phyloP scores from a whole-genome alignment of 1,284 basidiomycete genomes.

The Ganoderma sp. region DNA sequence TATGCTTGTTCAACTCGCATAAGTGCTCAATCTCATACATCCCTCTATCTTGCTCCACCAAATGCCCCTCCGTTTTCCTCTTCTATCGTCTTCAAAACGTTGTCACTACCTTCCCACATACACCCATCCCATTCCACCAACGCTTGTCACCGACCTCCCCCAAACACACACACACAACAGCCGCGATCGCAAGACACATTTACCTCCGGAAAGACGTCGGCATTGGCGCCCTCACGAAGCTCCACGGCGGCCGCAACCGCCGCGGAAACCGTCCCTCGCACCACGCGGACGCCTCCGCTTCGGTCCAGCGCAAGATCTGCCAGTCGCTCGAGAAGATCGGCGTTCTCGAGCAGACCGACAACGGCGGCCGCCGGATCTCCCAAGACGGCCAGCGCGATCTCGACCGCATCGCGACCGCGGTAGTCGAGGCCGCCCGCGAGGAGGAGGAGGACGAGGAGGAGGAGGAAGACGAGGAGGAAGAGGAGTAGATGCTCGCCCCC shows the following conservation, averaged over 20 bases:
- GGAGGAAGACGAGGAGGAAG: slow-evolving; percentile 80
- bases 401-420: slow-evolving; percentile 98
- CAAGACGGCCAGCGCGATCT: slow-evolving; percentile 98
- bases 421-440: slow-evolving; percentile 87
- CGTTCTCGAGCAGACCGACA: slow-evolving; percentile 92
- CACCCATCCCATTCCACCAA: not conserved
- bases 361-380: slow-evolving; percentile 95
- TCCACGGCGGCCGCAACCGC: slow-evolving; percentile 96
- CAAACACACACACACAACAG: slow-evolving; percentile 47
- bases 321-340: slow-evolving; percentile 99
- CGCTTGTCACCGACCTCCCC: not conserved
- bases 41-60: not conserved
- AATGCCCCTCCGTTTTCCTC: not conserved
- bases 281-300: slow-evolving; percentile 88
- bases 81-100: not conserved
- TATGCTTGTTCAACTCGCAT: slow-evolving; percentile 11
- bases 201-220: slow-evolving; percentile 99
- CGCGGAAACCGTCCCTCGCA: slow-evolving; percentile 95
- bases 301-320: slow-evolving; percentile 90
- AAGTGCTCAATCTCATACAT: not conserved
- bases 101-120: not conserved
- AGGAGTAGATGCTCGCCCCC: slow-evolving; percentile 45
- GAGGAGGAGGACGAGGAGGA: slow-evolving; percentile 89
- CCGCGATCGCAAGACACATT: slow-evolving; percentile 98
- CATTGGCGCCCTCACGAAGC: slow-evolving; percentile 94